Evolutionary conservation across 164 flowering plant species (phyloP), one percentile per base, ranked within the genome.

Genomic region (Chimonanthus praecox): DNA sequence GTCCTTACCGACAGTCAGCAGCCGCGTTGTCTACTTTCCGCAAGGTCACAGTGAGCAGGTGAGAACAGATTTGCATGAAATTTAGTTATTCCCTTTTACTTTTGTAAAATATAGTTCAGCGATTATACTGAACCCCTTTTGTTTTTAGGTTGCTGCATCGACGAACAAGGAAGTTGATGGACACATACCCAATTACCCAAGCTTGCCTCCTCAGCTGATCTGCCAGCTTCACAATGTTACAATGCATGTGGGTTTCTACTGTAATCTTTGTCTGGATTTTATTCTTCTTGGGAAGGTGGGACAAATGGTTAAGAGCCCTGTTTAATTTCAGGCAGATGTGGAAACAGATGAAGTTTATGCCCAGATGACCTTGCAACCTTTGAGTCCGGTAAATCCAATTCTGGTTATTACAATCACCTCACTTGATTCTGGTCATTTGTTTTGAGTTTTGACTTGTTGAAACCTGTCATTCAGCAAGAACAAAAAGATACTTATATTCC

Each of bases 21-120:
- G 85, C 74, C 89, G 90, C 0, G 97, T 92, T 69, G 94, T 92
- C 71, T 92, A 92, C 84, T 88, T 92, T 61, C 89, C 97, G 71
- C 97, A 92, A 86, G 97, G 97, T 65, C 97, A 92, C 44, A 90
- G 96, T 43, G 97, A 92, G 80, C 97, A 92, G 94, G 97, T 86
- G 72, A 43, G 16, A 66, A 13, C 45, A 10, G 13, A 43, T 43
- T 4, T 66, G 47, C 16, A 10, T 16, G 13, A 11, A 46, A 43
- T 67, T 64, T 54, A 43, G 11, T 48, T 64, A 18, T 49, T 0
- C 4, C 3, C 49, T 8, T 33, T 67, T 2, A 47, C 58, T 48
- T 18, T 3, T 54, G 18, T 18, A 47, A 7, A 61, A 15, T 62
- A 18, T 45, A 13, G 15, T 45, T 66, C 16, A 33, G n/a, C 16